Percentiles rank a stretch among this genome's conserved stretches.
Evolutionary conservation across 768 basidiomycete genomes (phyloP).

Genomic region (Trametopsis cervina): DNA sequence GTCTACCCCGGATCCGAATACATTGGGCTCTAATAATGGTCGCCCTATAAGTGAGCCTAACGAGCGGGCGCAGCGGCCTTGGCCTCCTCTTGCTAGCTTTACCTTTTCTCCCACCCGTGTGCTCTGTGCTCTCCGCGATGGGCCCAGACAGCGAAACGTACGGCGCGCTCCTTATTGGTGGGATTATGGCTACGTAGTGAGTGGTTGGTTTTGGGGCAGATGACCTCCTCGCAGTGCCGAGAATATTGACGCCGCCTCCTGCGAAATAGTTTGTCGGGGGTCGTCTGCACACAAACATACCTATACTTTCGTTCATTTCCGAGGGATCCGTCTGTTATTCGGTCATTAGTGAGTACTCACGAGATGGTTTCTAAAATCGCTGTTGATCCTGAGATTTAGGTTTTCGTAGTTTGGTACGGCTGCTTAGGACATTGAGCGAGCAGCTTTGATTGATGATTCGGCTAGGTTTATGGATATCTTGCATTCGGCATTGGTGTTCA

Average conservation of each 20-base stretch:
- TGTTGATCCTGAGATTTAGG: neutral
- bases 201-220: too few relatives aligned
- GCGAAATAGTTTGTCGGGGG: conserved; percentile 10
- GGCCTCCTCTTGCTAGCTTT: too few relatives aligned
- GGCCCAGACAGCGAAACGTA: neutral
- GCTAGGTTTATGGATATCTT: conserved; percentile 11
- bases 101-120: too few relatives aligned
- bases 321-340: conserved; percentile 6
- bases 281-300: conserved; percentile 13
- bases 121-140: too few relatives aligned
- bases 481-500: conserved; percentile 11
- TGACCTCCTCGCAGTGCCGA: too few relatives aligned
- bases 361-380: neutral
- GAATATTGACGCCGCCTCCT: too few relatives aligned
- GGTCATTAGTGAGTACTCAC: too few relatives aligned
- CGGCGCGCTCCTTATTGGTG: conserved; percentile 4
- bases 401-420: neutral
- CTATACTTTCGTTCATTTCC: conserved; percentile 7
- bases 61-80: too few relatives aligned
- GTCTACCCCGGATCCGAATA: too few relatives aligned
- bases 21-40: too few relatives aligned
- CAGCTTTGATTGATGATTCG: neutral
- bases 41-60: too few relatives aligned
- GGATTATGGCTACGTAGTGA: conserved; percentile 8
- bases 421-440: neutral